Conservation (phyloP, 2,329 filamentous ascomycete genomes). For the Arthroderma uncinatum region DNA sequence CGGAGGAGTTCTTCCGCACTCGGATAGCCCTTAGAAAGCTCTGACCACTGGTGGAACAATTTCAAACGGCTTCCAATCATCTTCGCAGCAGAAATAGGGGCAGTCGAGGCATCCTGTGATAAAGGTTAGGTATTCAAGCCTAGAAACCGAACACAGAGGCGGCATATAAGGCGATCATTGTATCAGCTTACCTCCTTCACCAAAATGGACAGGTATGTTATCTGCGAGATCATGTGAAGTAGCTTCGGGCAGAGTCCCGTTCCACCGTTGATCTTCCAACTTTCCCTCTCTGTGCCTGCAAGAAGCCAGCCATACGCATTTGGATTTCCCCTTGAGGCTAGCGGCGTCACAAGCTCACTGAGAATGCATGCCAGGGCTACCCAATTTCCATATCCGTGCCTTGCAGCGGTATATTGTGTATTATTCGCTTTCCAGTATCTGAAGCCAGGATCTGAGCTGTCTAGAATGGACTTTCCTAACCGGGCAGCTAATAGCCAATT, state of each 20-base stretch:
- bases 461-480: neutral
- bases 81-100: slow-evolving; percentile 5
- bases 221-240: slow-evolving; percentile 14
- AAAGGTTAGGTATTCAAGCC: neutral
- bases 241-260: slow-evolving; percentile 13
- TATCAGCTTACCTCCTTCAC: neutral
- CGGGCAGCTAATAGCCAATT: slow-evolving; percentile 3
- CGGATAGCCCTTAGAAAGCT: slow-evolving; percentile 9
- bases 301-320: slow-evolving; percentile 7
- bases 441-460: neutral
- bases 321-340: neutral
- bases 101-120: neutral
- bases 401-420: neutral
- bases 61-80: slow-evolving; percentile 7
- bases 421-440: slow-evolving; percentile 2
- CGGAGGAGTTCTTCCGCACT: slow-evolving; percentile 8
- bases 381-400: neutral
- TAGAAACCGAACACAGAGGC: neutral
- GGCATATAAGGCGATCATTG: neutral
- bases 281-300: slow-evolving; percentile 9
- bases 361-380: slow-evolving; percentile 4
- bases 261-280: slow-evolving; percentile 11
- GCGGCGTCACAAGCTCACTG: neutral
- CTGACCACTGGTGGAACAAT: slow-evolving; percentile 13
- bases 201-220: slow-evolving; percentile 9